These are phyloP conservation scores for Aspergillus ostianus DNA, from an alignment of 495 filamentous ascomycete genomes.

Conservation along the genomic window DNA sequence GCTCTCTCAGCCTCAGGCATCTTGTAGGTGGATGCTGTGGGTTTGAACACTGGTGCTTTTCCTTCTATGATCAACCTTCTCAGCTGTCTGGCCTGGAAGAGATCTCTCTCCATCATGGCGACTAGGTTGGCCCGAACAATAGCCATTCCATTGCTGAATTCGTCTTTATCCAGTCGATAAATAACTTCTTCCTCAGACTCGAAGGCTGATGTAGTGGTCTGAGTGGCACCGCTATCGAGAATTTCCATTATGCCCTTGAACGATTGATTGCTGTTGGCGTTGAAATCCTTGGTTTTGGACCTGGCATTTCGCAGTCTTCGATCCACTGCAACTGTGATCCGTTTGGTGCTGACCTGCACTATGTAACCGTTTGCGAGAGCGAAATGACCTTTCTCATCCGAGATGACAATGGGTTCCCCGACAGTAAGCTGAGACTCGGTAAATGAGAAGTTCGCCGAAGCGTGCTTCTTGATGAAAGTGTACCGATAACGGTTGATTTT, in stretches of 20 bases:
- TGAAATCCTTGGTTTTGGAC: conserved; percentile 69
- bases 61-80: conserved; percentile 75
- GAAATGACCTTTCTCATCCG: conserved; percentile 92
- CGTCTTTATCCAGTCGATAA: conserved; percentile 93
- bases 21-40: conserved; percentile 56
- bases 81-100: conserved; percentile 69
- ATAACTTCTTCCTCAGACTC: conserved; percentile 58
- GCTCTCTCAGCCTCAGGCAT: conserved; percentile 47
- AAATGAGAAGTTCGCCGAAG: conserved; percentile 67
- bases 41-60: conserved; percentile 69
- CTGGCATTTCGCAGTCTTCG: conserved; percentile 82
- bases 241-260: conserved; percentile 94
- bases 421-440: conserved; percentile 84
- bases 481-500: conserved; percentile 93
- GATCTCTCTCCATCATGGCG: conserved; percentile 80
- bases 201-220: conserved; percentile 28
- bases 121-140: conserved; percentile 90
- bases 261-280: conserved; percentile 71
- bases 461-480: conserved; percentile 67
- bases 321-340: conserved; percentile 85
- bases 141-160: conserved; percentile 97
- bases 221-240: conserved; percentile 44
- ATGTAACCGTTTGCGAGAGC: conserved; percentile 91
- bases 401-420: conserved; percentile 94
- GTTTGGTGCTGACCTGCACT: conserved; percentile 64